phyloP scores from a whole-genome alignment of 495 filamentous ascomycete genomes.

The Lepraria neglecta region DNA sequence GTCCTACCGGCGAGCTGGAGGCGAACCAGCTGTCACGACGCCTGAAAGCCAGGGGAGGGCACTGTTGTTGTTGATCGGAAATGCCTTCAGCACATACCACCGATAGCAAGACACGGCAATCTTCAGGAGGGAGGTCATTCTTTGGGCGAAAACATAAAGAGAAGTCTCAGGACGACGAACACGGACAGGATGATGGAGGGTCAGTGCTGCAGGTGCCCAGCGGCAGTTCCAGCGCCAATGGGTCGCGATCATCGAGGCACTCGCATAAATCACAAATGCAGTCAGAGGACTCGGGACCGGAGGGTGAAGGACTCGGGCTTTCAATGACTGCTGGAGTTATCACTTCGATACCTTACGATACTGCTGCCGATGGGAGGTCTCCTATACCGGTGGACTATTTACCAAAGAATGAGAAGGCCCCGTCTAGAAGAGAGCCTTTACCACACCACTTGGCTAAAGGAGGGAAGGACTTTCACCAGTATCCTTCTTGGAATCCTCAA shows the following conservation, averaged over 20 bases:
- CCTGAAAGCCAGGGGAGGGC: slow-evolving; percentile 12
- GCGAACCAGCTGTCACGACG: slow-evolving; percentile 2
- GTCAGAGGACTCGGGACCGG: slow-evolving; percentile 54
- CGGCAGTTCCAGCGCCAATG: slow-evolving; percentile 48
- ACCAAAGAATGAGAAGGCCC: slow-evolving; percentile 60
- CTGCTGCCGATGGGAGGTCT: slow-evolving; percentile 54
- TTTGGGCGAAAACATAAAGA: slow-evolving; percentile 77
- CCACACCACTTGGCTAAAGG: slow-evolving; percentile 77
- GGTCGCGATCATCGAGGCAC: slow-evolving; percentile 72
- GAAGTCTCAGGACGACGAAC: slow-evolving; percentile 49
- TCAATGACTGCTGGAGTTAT: slow-evolving; percentile 79
- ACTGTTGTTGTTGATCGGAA: slow-evolving; percentile 20
- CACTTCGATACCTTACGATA: slow-evolving; percentile 85
- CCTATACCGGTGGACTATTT: slow-evolving; percentile 74
- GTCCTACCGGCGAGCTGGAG: slow-evolving; percentile 18
- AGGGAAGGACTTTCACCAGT: slow-evolving; percentile 80
- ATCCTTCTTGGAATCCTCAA: slow-evolving; percentile 64
- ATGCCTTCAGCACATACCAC: slow-evolving; percentile 56
- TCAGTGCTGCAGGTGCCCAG: slow-evolving; percentile 47
- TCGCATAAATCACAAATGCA: slow-evolving; percentile 71
- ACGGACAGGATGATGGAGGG: slow-evolving; percentile 48
- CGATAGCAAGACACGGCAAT: slow-evolving; percentile 68
- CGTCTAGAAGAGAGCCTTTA: slow-evolving; percentile 59
- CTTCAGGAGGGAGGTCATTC: slow-evolving; percentile 79
- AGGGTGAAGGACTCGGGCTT: slow-evolving; percentile 49